Evolutionary conservation across 2,329 filamentous ascomycete species (phyloP), one percentile per base, ranked within the genome.

Genomic region (Fusarium siculi): DNA sequence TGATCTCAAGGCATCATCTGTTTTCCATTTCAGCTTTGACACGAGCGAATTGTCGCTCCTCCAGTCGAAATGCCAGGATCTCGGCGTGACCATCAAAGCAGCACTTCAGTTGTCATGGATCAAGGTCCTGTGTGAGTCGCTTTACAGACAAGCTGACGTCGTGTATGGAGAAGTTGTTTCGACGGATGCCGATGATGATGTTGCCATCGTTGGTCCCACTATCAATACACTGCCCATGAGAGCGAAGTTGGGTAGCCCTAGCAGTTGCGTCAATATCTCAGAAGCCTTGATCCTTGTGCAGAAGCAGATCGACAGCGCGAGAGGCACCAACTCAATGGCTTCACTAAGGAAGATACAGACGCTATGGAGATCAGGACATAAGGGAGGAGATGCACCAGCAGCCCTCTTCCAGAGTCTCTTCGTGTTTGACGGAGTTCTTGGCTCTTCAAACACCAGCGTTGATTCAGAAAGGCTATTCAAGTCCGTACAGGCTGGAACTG

Each of bases 401-500:
- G 42, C 43, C 12, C 53, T 72, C 3, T 72, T 72, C 44, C 69
- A 72, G 16, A 72, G 68, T 6, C 58, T 72, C 0, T 72, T 72
- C 3, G 69, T 72, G 5, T 72, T 69, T 12, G 69, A 72, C 7
- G 69, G 69, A 2, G 18, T 72, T 5, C 23, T 68, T 3, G 25
- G 47, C 1, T 36, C 68, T 9, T 25, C 39, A 3, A 3, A 46
- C 9, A 1, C 32, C 6, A 12, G 12, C 4, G 19, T 36, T 21
- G 14, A 19, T 7, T 21, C 52, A 1, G 19, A 23, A 4, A 16
- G 21, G 1, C 25, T 46, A 10, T 62, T 66, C 40, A 37, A 7
- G 7, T 39, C 37, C 4, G 43, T 15, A 18, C 46, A 72, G 19
- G 19, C 14, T 16, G 23, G 7, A 2, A 30, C 32, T 23, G 1